Evolutionary conservation across 306 rosid species (phyloP), one percentile per base, ranked within the genome.

Genomic region (Phaseolus lunatus): DNA sequence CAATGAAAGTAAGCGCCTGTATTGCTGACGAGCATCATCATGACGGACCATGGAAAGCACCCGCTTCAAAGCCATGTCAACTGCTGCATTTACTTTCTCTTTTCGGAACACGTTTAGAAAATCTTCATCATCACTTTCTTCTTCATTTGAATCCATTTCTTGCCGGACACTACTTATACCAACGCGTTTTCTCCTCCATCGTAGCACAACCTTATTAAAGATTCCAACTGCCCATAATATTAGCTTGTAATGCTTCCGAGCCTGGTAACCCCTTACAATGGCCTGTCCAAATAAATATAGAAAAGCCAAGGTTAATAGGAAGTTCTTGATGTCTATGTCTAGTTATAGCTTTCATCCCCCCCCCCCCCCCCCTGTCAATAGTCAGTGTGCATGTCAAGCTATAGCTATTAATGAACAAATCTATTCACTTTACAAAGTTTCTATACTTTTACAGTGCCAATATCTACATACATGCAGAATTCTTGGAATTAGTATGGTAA

Each of bases 211-310:
- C 89, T 92, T 96, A 74, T 96, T 97, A 73, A 84, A 84, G 77
- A 96, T 78, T 79, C 97, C 90, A 82, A 92, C 99, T 1, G 92
- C 98, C 99, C 99, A 90, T 76, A 96, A 83, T 80, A 96, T 76
- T 62, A 84, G 53, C 89, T 76, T 91, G 94, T 89, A 88, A 41
- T 88, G 85, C 88, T 88, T 92, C 84, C 99, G 89, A 39, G 80
- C 90, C 82, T 88, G 99, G 81, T 92, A 86, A 23, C 98, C 98
- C 75, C 99, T 88, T 79, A 96, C 94, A 82, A 82, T 85, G 57
- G 99, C 99, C 99, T 95, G 94, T 72, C 78, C 83, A 87, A 67
- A 73, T 37, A 78, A 77, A 54, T 19, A 31, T 65, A 67, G 31
- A 71, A 44, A 65, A 68, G 31, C 49, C 12, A 44, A 35, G 69